Conservation (phyloP, 768 basidiomycete species). For the Suillus sp. region DNA sequence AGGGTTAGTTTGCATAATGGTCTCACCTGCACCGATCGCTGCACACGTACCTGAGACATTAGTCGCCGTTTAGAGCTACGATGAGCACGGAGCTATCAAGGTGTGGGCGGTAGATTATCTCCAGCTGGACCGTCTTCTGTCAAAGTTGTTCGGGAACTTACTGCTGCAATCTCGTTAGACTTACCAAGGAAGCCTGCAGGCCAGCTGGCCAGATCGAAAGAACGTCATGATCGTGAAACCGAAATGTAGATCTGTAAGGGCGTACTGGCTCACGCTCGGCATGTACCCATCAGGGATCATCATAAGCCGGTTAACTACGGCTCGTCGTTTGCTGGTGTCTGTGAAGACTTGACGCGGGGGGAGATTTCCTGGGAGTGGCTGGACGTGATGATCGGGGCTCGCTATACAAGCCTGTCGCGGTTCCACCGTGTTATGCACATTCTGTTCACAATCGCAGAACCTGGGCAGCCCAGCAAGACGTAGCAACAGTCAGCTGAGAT, state of each 20-base stretch:
- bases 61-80: background rate
- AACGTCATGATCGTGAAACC: background rate
- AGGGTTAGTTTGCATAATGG: constrained; percentile 1
- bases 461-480: no score
- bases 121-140: background rate
- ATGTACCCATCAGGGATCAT: background rate
- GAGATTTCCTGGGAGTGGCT: background rate
- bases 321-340: background rate
- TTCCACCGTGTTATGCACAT: no score
- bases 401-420: no score
- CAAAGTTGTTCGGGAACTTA: background rate
- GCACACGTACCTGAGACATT: background rate
- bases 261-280: background rate
- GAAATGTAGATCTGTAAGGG: background rate
- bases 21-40: background rate
- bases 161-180: background rate
- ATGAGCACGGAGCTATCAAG: background rate
- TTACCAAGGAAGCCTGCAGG: background rate
- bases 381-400: background rate
- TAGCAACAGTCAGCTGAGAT: no score
- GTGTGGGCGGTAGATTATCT: background rate
- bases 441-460: no score
- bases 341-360: background rate
- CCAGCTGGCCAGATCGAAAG: background rate
- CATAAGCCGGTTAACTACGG: background rate